Percentiles rank a stretch among this genome's conserved stretches.
Evolutionary conservation across 208 protist genomes (phyloP).

Genomic region (Trypanosoma brucei): DNA sequence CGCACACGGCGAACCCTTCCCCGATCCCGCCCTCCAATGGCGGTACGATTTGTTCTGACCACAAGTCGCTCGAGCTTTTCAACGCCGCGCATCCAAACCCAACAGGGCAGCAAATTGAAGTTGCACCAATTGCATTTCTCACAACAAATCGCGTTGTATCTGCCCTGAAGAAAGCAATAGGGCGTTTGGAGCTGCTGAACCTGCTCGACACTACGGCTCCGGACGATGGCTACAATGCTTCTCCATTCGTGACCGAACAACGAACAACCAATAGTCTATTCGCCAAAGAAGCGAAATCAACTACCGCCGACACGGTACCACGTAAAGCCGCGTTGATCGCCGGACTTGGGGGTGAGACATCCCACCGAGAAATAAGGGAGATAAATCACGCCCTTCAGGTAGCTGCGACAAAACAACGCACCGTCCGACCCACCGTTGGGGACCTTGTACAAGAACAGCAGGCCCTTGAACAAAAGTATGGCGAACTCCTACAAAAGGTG

Average conservation of each 20-base stretch:
- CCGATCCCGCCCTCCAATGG: no score
- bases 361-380: slow-evolving; percentile 19
- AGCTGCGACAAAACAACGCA: slow-evolving; percentile 22
- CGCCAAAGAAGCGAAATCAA: not conserved
- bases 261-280: not conserved
- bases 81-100: slow-evolving; percentile 4
- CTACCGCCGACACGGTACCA: not conserved
- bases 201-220: slow-evolving; percentile 58
- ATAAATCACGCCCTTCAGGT: slow-evolving; percentile 36
- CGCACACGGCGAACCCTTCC: no score
- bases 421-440: slow-evolving; percentile 69
- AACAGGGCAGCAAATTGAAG: slow-evolving; percentile 22
- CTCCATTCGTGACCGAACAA: not conserved
- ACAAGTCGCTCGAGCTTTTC: not conserved
- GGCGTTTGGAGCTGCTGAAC: slow-evolving; percentile 85
- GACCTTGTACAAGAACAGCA: slow-evolving; percentile 76
- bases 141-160: slow-evolving; percentile 72
- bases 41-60: not conserved
- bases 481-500: slow-evolving; percentile 63
- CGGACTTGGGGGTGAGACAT: slow-evolving; percentile 8
- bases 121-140: slow-evolving; percentile 35
- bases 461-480: slow-evolving; percentile 73
- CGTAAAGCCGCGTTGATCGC: slow-evolving; percentile 30
- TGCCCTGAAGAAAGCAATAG: slow-evolving; percentile 80
- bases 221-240: slow-evolving; percentile 6